These are phyloP conservation scores for Diaporthe eres DNA, from an alignment of 2,329 filamentous ascomycete species.

Conservation along the genomic window DNA sequence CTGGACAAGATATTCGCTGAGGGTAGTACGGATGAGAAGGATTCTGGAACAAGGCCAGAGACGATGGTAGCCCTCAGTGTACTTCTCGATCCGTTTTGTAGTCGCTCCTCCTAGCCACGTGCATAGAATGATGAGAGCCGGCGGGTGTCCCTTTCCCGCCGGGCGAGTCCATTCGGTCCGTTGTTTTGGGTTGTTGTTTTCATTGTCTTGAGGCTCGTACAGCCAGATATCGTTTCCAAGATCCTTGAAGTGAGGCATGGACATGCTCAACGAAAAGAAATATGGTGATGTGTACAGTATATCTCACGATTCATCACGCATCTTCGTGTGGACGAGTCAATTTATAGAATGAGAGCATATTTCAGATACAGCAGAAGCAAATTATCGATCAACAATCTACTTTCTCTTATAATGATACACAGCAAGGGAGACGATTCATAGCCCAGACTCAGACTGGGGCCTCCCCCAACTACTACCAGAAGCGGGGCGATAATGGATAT, in stretches of 20 bases:
- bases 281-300: neutral
- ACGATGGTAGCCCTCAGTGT: constrained; percentile 35
- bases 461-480: neutral
- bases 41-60: constrained; percentile 35
- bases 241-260: constrained; percentile 11
- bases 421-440: constrained; percentile 8
- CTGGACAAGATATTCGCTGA: constrained; percentile 29
- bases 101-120: constrained; percentile 40
- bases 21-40: constrained; percentile 37
- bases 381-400: neutral
- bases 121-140: constrained; percentile 39
- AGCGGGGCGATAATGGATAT: neutral
- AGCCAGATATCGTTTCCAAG: constrained; percentile 32
- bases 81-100: constrained; percentile 36
- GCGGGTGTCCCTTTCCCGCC: neutral
- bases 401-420: neutral
- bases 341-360: neutral
- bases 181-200: neutral
- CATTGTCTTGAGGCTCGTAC: constrained; percentile 10
- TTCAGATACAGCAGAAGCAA: neutral
- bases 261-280: neutral
- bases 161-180: neutral
- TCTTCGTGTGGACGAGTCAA: neutral
- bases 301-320: neutral
- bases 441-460: neutral